Evolutionary conservation across 2,329 filamentous ascomycete species (phyloP), one percentile per base, ranked within the genome.

Genomic region (Trichoderma sp.): DNA sequence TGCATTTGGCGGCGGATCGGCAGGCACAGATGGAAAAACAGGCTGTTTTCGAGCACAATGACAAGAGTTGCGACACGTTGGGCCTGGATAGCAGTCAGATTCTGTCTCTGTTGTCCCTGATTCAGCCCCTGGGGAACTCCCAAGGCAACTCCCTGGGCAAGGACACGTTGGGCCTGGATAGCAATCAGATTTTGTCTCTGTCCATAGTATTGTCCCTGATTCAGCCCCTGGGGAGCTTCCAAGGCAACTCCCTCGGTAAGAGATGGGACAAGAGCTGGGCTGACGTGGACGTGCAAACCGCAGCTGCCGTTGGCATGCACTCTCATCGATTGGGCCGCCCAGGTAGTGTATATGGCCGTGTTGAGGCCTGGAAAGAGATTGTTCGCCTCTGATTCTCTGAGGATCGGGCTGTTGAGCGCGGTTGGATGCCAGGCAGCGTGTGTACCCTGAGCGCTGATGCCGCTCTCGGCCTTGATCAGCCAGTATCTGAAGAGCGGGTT

Each of bases 51-150:
- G 13, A 72, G 37, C 15, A 71, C 12, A 9, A 68, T 57, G 77
- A 94, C 85, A 22, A 96, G 80, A 0, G 93, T 95, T 70, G 93
- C 87, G 45, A 92, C 77, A 29, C 97, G 83, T 78, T 97, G 96
- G 73, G 93, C 87, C 75, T 93, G 94, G 27, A 89, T 90, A 32
- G 93, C 80, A 12, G 88, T 70, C 22, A 68, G 22, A 7, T 64
- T 68, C 7, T 34, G 34, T 65, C 29, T 13, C 39, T 42, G 15
- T 19, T 42, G 3, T n/a, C 39, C 39, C 10, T 13, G 39, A n/a
- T 8, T 8, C 39, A n/a, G 39, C 19, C 39, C 7, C 39, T 42
- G n/a, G n/a, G 39, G 17, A 42, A n/a, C 17, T n/a, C n/a, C n/a
- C n/a, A n/a, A n/a, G n/a, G n/a, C n/a, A n/a, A n/a, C n/a, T n/a